These are phyloP conservation scores for Dactylorhiza incarnata DNA, from an alignment of 106 monocot genomes.

Conservation along the genomic window DNA sequence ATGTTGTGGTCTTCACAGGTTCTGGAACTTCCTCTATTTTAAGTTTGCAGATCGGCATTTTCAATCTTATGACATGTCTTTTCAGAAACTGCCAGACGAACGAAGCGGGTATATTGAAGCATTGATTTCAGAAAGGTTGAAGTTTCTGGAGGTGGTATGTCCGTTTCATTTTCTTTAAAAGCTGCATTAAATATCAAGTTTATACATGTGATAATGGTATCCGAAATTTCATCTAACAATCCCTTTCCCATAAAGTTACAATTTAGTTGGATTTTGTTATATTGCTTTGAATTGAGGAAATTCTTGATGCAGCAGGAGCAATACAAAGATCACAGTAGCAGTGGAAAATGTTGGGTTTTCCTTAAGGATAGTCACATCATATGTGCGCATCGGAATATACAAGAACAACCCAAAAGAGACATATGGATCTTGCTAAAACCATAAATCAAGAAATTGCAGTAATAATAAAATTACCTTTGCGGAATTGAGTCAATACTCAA, in stretches of 20 bases:
- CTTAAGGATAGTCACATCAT: too few species aligned
- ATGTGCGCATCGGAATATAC: too few species aligned
- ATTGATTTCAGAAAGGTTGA: conserved; percentile 23
- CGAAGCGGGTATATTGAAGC: conserved; percentile 15
- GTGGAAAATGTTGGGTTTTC: too few species aligned
- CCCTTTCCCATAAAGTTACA: background rate
- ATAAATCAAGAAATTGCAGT: too few species aligned
- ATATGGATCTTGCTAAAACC: too few species aligned
- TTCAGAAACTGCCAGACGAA: conserved; percentile 30
- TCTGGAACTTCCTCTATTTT: conserved; percentile 31
- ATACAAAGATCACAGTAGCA: background rate
- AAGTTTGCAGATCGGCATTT: conserved; percentile 32
- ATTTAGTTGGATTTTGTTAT: background rate
- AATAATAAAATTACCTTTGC: too few species aligned
- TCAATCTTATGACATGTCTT: conserved; percentile 19
- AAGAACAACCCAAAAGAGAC: too few species aligned
- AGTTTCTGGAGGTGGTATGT: conserved; percentile 41
- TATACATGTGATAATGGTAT: too few species aligned
- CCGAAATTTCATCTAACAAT: background rate
- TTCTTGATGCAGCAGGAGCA: background rate
- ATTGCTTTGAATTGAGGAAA: background rate
- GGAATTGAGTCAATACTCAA: too few species aligned
- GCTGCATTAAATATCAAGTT: background rate
- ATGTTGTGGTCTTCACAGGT: conserved; percentile 21
- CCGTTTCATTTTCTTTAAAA: background rate